Base-by-base conservation (phyloP, 257 asterid species). In the Catharanthus roseus region DNA sequence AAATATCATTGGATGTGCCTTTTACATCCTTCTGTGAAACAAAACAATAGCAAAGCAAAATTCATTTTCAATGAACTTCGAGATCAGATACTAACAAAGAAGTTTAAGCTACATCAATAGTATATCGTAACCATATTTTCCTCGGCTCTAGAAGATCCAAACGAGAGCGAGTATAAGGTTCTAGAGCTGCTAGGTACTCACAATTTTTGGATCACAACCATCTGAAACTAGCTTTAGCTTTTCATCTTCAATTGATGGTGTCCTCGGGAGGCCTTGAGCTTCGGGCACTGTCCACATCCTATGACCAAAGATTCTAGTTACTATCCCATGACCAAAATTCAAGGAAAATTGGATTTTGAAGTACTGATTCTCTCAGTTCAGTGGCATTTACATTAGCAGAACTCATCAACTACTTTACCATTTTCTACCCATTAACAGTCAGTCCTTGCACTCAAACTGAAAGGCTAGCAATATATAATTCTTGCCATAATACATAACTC, bases 201-300 rank as follows among this genome's bases (percentile, higher is more conserved):
- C 98, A 72, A 74, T 47, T 72, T 78, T 82, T 45, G 75, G 77
- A 80, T 81, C 83, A 77, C 92, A 86, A 67, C 82, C 90, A 62
- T 80, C 88, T 9, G 95, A 84, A 80, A 80, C 81, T 72, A 85
- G 80, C 80, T 84, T 86, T 63, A 85, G 80, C 77, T 88, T 87
- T 42, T 82, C 85, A 44, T 77, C 86, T 26, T 79, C 68, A 54
- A 44, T 33, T 69, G 83, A 80, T 51, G 78, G 58, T 16, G 75
- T 79, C 69, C 85, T 75, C 16, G 95, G 74, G 33, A 78, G 75
- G 69, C 78, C 89, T 75, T 81, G 84, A 71, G 86, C 91, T 79
- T 90, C 98, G 33, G 98, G 97, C 41, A 89, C 88, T 67, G 82
- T 60, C 98, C 97, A 93, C 95, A 90, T 88, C 86, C 98, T 93